Base-by-base conservation (phyloP, 495 filamentous ascomycete genomes). In the Podospora pseudopauciseta region DNA sequence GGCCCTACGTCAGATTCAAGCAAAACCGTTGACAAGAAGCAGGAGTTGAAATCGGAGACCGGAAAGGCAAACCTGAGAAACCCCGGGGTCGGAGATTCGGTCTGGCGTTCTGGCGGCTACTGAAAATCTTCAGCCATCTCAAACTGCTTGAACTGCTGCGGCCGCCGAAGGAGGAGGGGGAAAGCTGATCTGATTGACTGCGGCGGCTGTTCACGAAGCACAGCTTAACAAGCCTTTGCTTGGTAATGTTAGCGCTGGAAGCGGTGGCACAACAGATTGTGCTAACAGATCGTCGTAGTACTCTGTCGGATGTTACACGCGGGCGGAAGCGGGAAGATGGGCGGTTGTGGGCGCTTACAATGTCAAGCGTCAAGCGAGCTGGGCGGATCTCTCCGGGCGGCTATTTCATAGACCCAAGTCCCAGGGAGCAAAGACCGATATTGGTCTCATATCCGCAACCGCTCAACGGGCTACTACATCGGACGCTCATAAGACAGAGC, bases 401-500 rank as follows among this genome's bases (percentile, higher is more conserved):
- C 57, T 63, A 65, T 49, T 11, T 39, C 57, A 68, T 60, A 32
- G 30, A 32, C 30, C 30, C 7, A 30, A 58, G 23, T 7, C 55
- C n/a, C 6, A 26, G 7, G 20, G 55, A 7, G n/a, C n/a, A 26
- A 58, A 58, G n/a, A 26, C 55, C 55, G 55, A 58, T 26, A 19
- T 58, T 58, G 55, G 65, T 64, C 53, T 34, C 30, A 20, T 55
- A 44, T 65, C 44, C 16, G 59, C 57, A 67, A 34, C 60, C 68
- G 67, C 60, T 64, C 55, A 65, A 68, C 63, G 60, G 65, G 54
- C 34, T 63, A 64, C 72, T 63, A 19, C 66, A 55, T 66, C 63
- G 34, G 70, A 63, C 68, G 44, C n/a, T 64, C 30, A 63, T 70
- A 66, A 72, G 60, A 76, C 71, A 70, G 11, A 26, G 69, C 68